These are phyloP conservation scores for Geotrichum macrosporum DNA, from an alignment of 1,139 yeast species.

Conservation along the genomic window DNA sequence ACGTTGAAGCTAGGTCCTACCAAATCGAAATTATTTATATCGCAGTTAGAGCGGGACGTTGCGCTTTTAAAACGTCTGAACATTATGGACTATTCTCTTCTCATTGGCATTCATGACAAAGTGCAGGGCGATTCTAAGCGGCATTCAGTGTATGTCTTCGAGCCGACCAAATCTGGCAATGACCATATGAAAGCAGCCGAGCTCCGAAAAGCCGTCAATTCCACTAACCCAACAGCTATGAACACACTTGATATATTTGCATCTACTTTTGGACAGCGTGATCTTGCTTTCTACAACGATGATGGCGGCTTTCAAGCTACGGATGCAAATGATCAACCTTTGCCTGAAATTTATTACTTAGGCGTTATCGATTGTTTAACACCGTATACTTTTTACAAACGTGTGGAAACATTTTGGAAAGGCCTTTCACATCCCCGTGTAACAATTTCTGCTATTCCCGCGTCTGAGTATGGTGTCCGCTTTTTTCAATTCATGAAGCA, in stretches of 20 bases:
- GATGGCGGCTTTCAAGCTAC: constrained; percentile 87
- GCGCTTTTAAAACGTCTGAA: constrained; percentile 63
- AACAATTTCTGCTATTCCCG: constrained; percentile 85
- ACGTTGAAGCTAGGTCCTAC: constrained; percentile 67
- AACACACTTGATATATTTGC: constrained; percentile 36
- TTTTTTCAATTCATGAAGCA: constrained; percentile 64
- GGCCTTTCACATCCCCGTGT: constrained; percentile 63
- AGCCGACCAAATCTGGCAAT: constrained; percentile 33
- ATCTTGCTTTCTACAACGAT: constrained; percentile 63
- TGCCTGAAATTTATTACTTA: constrained; percentile 72
- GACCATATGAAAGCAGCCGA: constrained; percentile 33
- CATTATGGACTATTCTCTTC: constrained; percentile 91
- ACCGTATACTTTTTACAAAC: constrained; percentile 69
- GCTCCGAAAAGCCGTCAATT: constrained; percentile 38
- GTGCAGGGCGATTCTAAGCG: constrained; percentile 48
- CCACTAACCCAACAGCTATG: constrained; percentile 39
- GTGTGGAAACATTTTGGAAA: constrained; percentile 83
- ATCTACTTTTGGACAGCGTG: constrained; percentile 32
- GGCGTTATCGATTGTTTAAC: constrained; percentile 96
- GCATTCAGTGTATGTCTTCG: constrained; percentile 39
- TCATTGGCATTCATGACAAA: constrained; percentile 82
- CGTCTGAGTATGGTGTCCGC: constrained; percentile 82
- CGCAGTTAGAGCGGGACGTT: constrained; percentile 75
- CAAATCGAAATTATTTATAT: constrained; percentile 54
- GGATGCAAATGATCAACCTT: constrained; percentile 57